Conservation (phyloP, 768 basidiomycete species). For the Tylopilus subfusipes region DNA sequence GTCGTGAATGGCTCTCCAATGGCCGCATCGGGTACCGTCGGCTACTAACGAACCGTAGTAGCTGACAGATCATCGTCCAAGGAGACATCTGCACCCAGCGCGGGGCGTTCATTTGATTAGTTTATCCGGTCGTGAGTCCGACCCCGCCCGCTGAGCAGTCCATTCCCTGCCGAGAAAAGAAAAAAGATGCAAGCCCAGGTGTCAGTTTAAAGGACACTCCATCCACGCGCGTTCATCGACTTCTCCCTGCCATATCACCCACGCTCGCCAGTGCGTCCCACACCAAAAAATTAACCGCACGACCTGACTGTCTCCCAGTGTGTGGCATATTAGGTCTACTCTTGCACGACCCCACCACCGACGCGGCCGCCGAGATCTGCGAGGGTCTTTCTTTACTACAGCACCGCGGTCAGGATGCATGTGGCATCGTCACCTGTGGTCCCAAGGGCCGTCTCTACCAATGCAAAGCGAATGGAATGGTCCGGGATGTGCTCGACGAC, state of each 20-base stretch:
- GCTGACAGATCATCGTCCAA: too few relatives aligned
- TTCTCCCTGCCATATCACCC: background rate
- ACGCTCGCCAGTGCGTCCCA: constrained; percentile 28
- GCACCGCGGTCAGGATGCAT: constrained; percentile 97
- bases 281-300: background rate
- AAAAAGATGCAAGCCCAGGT: background rate
- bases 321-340: constrained; percentile 92
- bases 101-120: too few relatives aligned
- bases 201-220: constrained; percentile 1
- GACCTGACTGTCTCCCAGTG: constrained; percentile 44
- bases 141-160: background rate
- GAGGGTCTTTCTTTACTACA: constrained; percentile 96
- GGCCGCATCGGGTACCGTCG: background rate
- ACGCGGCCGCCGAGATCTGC: constrained; percentile 84
- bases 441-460: constrained; percentile 94
- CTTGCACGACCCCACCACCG: constrained; percentile 67
- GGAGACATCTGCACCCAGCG: too few relatives aligned
- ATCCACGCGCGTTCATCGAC: constrained; percentile 6
- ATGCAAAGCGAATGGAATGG: constrained; percentile 99
- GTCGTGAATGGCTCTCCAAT: too few relatives aligned
- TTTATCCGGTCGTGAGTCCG: constrained; percentile 6
- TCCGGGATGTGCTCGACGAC: constrained; percentile 91
- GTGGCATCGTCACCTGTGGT: constrained; percentile 95
- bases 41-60: background rate
- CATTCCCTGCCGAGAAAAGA: too few relatives aligned